Evolutionary conservation across 2,329 filamentous ascomycete species (phyloP).

Genomic region (Lachnellula suecica): DNA sequence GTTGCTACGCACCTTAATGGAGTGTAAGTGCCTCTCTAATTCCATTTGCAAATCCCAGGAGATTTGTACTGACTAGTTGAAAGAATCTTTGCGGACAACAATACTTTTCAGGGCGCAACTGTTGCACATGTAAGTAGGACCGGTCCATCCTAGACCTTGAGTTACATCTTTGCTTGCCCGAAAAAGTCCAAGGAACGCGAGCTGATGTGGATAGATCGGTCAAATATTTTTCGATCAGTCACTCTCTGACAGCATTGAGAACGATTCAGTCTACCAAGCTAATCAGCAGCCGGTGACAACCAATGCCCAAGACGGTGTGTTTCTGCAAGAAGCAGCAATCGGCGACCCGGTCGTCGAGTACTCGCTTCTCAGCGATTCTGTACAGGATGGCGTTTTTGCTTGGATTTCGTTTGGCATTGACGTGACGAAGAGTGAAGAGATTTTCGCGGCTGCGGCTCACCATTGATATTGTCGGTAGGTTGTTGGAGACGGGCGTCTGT

Average conservation of each 20-base stretch:
- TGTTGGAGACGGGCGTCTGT: neutral
- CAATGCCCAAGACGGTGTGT: constrained; percentile 48
- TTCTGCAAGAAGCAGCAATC: constrained; percentile 43
- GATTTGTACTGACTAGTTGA: neutral
- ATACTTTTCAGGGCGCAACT: constrained; percentile 48
- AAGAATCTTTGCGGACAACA: constrained; percentile 27
- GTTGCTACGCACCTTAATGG: constrained; percentile 43
- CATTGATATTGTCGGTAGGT: neutral
- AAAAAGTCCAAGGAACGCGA: neutral
- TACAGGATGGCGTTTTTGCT: constrained; percentile 51
- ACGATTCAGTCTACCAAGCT: constrained; percentile 42
- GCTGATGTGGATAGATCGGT: constrained; percentile 38
- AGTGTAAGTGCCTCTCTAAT: constrained; percentile 16
- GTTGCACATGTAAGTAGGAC: constrained; percentile 49
- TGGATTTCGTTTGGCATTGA: constrained; percentile 52
- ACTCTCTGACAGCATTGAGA: constrained; percentile 51
- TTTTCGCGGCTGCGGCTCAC: neutral
- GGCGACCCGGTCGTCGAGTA: constrained; percentile 55
- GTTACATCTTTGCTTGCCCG: neutral
- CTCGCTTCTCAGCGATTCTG: constrained; percentile 50
- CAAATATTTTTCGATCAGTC: constrained; percentile 64
- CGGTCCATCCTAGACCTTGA: neutral
- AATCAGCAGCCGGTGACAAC: constrained; percentile 46
- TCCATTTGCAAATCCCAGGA: neutral
- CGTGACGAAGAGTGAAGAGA: neutral